Base-by-base conservation (phyloP, 2,329 filamentous ascomycete genomes). In the Pseudogymnoascus verrucosus region DNA sequence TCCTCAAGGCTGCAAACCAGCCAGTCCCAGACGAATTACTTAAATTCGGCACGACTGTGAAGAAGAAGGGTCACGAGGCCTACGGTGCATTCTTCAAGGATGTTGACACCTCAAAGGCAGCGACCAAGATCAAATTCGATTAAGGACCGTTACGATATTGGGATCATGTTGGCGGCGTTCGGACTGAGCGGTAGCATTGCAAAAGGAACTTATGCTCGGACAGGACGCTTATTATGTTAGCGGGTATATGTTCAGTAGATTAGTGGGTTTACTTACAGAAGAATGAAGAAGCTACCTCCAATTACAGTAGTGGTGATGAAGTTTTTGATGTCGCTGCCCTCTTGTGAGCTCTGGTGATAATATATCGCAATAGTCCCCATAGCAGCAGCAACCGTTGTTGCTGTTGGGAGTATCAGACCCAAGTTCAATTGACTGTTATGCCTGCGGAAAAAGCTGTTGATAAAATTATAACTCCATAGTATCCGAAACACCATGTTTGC, bases 81-180 rank as follows among this genome's bases (percentile, higher is more conserved):
- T 99, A 98, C 74, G 95, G 95, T 64, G 91, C 92, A 34, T 98
- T 98, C 75, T 96, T 90, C 82, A 96, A 95, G 78, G 91, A 97
- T 70, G 87, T 90, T 7, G 89, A 91, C 70, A 88, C 88, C 75
- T 90, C 84, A 74, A 89, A 93, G 78, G 88, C 90, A 76, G 88
- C 90, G 28, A 95, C 89, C 64, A 97, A 96, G 82, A 96, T 97
- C 74, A 93, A 86, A 57, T 97, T 97, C 79, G 91, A 96, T 72
- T 84, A 75, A 65, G 19, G 26, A 28, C 21, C 31, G 60, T 63
- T 80, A 76, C 54, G 64, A 61, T 16, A 63, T 63, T 37, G 60
- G 39, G n/a, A 62, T 57, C 26, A 63, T 59, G 39, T 21, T 42
- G 62, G 62, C 21, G 42, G 62, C 54, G 63, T 64, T 26, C 63